Evolutionary conservation across 106 monocot genomes (phyloP).

Genomic region (Allium sativum): DNA sequence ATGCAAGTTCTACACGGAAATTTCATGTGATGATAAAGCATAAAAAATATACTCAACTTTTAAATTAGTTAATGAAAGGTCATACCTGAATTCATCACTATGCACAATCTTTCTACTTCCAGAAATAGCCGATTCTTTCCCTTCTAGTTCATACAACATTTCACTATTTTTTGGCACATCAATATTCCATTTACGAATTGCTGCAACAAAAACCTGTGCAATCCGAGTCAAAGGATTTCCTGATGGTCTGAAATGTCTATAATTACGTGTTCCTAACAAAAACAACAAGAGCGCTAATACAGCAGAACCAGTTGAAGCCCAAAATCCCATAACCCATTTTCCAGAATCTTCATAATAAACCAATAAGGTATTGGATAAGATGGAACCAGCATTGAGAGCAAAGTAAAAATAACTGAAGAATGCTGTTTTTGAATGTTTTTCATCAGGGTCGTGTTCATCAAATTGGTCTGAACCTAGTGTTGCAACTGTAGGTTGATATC

Average conservation of each 20-base stretch:
- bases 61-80: no score
- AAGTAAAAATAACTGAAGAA: constrained; percentile 95
- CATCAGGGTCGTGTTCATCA: constrained; percentile 45
- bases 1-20: not conserved
- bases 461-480: constrained; percentile 69
- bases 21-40: not conserved
- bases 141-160: constrained; percentile 47
- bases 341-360: constrained; percentile 71
- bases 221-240: constrained; percentile 62
- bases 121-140: constrained; percentile 32
- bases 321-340: constrained; percentile 61
- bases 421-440: constrained; percentile 37
- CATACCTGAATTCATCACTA: constrained; percentile 38
- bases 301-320: constrained; percentile 42
- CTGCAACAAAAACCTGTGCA: constrained; percentile 54
- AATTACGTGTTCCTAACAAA: constrained; percentile 34
- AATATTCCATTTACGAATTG: constrained; percentile 34
- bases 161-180: constrained; percentile 16
- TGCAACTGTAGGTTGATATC: constrained; percentile 53
- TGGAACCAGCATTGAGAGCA: constrained; percentile 74
- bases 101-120: constrained; percentile 59
- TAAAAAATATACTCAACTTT: not conserved
- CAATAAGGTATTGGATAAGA: constrained; percentile 73
- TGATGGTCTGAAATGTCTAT: constrained; percentile 45
- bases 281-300: constrained; percentile 41